Evolutionary conservation across 345 rosid species (phyloP).

Genomic region (Lagerstroemia speciosa): DNA sequence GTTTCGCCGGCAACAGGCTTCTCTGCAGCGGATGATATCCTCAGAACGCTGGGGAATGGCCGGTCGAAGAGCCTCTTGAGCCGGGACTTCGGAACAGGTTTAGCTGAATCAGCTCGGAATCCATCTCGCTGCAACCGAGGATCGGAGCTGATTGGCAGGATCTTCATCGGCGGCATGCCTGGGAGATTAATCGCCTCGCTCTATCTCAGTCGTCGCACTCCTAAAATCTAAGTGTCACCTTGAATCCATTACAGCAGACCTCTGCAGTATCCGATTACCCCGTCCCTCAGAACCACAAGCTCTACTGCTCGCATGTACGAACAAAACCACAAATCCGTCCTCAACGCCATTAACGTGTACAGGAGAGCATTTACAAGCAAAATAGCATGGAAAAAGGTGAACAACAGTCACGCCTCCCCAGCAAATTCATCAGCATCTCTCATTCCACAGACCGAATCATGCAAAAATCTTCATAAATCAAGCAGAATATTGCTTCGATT

Average conservation of each 20-base stretch:
- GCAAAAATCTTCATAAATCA: conserved; percentile 2
- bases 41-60: conserved; percentile 13
- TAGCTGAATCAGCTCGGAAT: conserved; percentile 5
- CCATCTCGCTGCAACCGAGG: not conserved
- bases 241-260: not conserved
- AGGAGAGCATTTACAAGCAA: not conserved
- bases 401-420: not conserved
- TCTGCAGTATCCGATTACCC: not conserved
- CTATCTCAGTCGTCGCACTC: not conserved
- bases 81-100: conserved; percentile 14
- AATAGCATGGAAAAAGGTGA: not conserved
- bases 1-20: conserved; percentile 2
- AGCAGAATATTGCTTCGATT: not conserved
- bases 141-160: conserved; percentile 6
- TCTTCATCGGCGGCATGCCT: conserved; percentile 5
- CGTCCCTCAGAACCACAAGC: not conserved
- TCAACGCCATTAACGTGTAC: not conserved
- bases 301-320: not conserved
- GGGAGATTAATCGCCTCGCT: not conserved
- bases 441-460: not conserved
- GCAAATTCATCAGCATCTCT: not conserved
- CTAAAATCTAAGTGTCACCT: not conserved
- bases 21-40: conserved; percentile 11
- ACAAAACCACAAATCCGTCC: not conserved
- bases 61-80: conserved; percentile 20